These are phyloP conservation scores for Byssothecium circinans DNA, from an alignment of 2,329 filamentous ascomycete genomes.

Conservation along the genomic window DNA sequence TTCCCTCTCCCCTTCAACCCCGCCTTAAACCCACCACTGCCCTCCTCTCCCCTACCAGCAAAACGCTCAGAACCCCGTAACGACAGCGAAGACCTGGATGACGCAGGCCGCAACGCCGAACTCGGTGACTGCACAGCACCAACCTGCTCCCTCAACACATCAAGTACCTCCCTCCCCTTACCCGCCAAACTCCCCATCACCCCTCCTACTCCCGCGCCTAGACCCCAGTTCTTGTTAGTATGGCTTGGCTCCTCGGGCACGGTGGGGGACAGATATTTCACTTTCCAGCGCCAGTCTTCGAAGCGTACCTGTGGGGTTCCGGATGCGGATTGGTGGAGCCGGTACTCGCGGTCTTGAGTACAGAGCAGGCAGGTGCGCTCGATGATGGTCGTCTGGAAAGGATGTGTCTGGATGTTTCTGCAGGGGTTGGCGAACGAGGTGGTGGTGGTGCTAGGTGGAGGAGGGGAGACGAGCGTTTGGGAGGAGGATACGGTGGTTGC, in stretches of 20 bases:
- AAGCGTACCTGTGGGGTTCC: slow-evolving; percentile 33
- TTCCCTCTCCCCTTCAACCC: no score
- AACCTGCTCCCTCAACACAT: no score
- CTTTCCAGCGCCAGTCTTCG: slow-evolving; percentile 47
- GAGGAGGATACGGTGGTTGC: not conserved
- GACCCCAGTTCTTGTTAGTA: slow-evolving; percentile 13
- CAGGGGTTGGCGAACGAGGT: not conserved
- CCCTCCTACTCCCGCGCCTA: slow-evolving; percentile 17
- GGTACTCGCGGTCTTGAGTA: slow-evolving; percentile 22
- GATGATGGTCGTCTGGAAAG: slow-evolving; percentile 34
- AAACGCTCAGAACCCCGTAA: no score
- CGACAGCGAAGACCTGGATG: no score
- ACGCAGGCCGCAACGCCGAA: no score
- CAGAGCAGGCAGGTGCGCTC: slow-evolving; percentile 39
- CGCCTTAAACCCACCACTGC: no score
- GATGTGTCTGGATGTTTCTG: not conserved
- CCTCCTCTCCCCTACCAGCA: not conserved
- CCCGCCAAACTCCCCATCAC: slow-evolving; percentile 12
- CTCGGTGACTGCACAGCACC: no score
- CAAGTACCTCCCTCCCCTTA: slow-evolving; percentile 4
- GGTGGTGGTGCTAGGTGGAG: not conserved
- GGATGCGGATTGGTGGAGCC: not conserved
- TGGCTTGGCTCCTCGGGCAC: slow-evolving; percentile 29
- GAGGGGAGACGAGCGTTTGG: not conserved
- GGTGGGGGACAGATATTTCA: slow-evolving; percentile 37